These are phyloP conservation scores for Mallotus japonicus DNA, from an alignment of 441 rosid genomes.

Conservation along the genomic window DNA sequence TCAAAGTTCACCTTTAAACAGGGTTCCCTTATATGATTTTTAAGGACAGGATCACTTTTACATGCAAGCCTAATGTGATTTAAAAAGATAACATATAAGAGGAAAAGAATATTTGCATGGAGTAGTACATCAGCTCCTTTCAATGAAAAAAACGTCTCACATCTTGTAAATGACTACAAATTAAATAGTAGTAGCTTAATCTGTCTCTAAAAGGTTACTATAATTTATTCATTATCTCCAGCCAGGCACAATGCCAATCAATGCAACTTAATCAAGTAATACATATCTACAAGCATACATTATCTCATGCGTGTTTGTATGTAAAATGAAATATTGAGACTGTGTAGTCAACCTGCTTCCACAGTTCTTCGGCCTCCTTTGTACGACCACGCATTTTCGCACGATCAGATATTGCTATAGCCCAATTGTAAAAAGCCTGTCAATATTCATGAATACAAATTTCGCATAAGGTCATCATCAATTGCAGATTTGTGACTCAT, in stretches of 20 bases:
- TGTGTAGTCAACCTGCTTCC: conserved; percentile 70
- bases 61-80: conserved; percentile 1
- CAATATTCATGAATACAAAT: conserved; percentile 21
- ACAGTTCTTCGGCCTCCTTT: conserved; percentile 96
- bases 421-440: conserved; percentile 99
- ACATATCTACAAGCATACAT: not conserved
- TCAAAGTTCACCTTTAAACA: conserved; percentile 14
- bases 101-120: not conserved
- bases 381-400: conserved; percentile 99
- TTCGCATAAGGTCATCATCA: not conserved
- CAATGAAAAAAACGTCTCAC: not conserved
- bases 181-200: not conserved
- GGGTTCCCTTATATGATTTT: conserved; percentile 10
- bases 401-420: conserved; percentile 96
- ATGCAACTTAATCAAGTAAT: not conserved
- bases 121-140: not conserved
- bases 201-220: not conserved
- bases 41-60: not conserved
- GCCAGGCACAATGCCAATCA: not conserved
- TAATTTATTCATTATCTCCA: not conserved
- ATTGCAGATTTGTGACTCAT: not conserved
- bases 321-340: not conserved
- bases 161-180: not conserved
- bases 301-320: not conserved
- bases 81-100: conserved; percentile 5